Evolutionary conservation across 306 rosid species (phyloP).

Genomic region (Trifolium repens): DNA sequence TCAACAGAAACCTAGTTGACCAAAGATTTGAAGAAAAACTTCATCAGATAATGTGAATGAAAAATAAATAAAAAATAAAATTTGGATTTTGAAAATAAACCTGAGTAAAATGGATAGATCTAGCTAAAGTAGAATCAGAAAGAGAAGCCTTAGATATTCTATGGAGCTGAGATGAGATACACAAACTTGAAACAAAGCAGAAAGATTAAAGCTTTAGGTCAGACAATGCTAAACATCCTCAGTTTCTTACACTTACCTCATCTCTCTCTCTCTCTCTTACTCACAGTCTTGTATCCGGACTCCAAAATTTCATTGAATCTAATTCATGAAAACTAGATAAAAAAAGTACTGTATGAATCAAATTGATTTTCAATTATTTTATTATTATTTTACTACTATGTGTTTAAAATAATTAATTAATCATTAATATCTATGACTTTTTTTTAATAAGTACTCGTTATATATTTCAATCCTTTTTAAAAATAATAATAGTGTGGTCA

Average conservation of each 20-base stretch:
- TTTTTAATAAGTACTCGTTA: no score
- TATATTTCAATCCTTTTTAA: no score
- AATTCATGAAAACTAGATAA: slow-evolving; percentile 47
- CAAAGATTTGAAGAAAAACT: slow-evolving; percentile 40
- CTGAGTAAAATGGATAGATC: slow-evolving; percentile 50
- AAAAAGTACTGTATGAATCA: background rate
- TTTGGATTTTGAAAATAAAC: slow-evolving; percentile 9
- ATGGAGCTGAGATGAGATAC: slow-evolving; percentile 2
- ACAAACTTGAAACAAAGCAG: slow-evolving; percentile 33
- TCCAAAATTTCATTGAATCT: slow-evolving; percentile 60
- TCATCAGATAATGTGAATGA: background rate
- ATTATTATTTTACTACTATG: background rate
- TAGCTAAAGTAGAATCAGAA: slow-evolving; percentile 22
- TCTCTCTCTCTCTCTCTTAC: slow-evolving; percentile 30
- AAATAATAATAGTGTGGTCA: no score
- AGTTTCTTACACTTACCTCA: slow-evolving; percentile 15
- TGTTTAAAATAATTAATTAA: no score
- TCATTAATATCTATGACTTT: no score
- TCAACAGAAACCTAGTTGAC: slow-evolving; percentile 27
- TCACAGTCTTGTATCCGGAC: slow-evolving; percentile 50
- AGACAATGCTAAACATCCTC: slow-evolving; percentile 48
- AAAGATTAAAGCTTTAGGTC: slow-evolving; percentile 52
- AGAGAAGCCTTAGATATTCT: slow-evolving; percentile 11
- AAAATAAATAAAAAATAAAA: no score
- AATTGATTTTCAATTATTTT: no score